Base-by-base conservation (phyloP, 352 stramenopile species). In the Vaucheria bursata region DNA sequence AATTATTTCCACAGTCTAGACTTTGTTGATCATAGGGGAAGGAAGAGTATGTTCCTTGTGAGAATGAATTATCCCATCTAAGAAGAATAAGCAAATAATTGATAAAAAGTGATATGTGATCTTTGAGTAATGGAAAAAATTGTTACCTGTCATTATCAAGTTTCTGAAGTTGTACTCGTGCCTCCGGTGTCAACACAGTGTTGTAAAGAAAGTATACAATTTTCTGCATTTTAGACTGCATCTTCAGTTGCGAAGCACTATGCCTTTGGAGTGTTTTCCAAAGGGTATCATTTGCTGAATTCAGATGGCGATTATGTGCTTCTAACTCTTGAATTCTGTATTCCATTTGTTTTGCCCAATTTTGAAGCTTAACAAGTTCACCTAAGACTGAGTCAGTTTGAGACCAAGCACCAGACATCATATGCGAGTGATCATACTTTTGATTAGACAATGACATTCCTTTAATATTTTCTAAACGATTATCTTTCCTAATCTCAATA, bases 191-290 rank as follows among this genome's bases (percentile, higher is more conserved):
- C 6, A 69, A 29, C 59, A 69, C 59, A 38, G 59, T 38, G 59
- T 69, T 6, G 59, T 69, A 69, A 72, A 83, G 75, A 73, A 78
- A 83, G 66, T 36, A 78, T 0, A 83, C 31, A 69, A 83, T 83
- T 40, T 83, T 83, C 73, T 83, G 78, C 78, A 83, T 83, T 67
- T 83, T 83, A 35, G 49, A 78, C 66, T 83, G 78, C 40, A 83
- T 53, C 6, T 73, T 29, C 2, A 59, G 64, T 73, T 83, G 78
- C 39, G 69, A 69, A 25, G 66, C 66, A 4, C 31, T 39, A 69
- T 83, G 78, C 74, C 70, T 45, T 39, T 80, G 64, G 29, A 83
- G 73, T 40, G 78, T 59, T 33, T 72, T 68, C 78, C 78, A 81
- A 0, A 83, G 78, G 72, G 77, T 81, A 25, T 78, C 59, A 45